phyloP scores from a whole-genome alignment of 2,329 filamentous ascomycete species.

The Cercospora brassicicola region DNA sequence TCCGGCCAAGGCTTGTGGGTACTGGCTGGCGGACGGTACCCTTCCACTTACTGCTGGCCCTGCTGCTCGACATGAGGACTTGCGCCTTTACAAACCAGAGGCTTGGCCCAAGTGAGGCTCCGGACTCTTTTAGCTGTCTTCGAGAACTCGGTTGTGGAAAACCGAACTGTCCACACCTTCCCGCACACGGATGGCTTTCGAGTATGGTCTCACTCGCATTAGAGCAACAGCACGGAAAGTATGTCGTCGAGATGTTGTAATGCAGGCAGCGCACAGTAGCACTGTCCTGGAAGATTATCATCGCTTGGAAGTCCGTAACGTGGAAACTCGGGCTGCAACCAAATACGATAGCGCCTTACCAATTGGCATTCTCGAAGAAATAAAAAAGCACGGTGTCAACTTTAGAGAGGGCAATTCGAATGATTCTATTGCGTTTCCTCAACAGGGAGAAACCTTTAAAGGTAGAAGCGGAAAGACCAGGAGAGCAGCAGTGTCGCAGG shows the following conservation, averaged over 20 bases:
- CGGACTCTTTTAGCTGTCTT: neutral
- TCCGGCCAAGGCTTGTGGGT: constrained; percentile 12
- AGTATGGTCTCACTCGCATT: neutral
- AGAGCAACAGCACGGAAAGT: neutral
- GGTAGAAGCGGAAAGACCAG: neutral
- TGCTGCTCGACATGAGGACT: neutral
- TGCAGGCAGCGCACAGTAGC: neutral
- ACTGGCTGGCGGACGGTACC: neutral
- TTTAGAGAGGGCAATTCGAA: neutral
- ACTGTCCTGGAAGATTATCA: neutral
- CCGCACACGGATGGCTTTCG: neutral
- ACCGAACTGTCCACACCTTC: neutral
- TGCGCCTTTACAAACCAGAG: neutral
- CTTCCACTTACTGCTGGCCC: neutral
- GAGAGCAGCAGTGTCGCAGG: neutral
- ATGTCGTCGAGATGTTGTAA: neutral
- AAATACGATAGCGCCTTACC: neutral
- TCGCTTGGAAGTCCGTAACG: neutral
- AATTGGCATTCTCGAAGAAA: neutral
- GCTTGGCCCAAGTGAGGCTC: neutral
- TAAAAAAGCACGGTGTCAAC: neutral
- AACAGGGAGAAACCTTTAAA: neutral
- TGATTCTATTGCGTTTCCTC: neutral
- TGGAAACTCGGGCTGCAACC: neutral
- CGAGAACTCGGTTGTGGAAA: neutral